A percentile compares a stretch with the other conserved stretches of the same genome.
Conservation (phyloP, 2,329 filamentous ascomycete species). For the Teratosphaeria destructans region DNA sequence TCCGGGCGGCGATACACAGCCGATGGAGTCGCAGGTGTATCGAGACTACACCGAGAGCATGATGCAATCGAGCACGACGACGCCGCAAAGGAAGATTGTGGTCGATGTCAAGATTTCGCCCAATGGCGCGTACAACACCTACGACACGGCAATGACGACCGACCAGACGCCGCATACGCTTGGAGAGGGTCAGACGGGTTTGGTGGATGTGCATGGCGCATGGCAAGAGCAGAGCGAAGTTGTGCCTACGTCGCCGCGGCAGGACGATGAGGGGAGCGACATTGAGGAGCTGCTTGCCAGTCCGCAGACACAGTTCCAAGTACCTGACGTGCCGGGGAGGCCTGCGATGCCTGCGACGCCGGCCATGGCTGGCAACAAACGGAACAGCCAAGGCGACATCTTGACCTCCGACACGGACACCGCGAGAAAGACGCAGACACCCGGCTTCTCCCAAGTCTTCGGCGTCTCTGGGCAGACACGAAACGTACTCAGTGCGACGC, state of each 20-base stretch:
- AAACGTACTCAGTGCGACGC: conserved; percentile 33
- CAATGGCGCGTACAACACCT: conserved; percentile 3
- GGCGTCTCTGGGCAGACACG: conserved; percentile 16
- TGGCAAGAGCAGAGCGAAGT: conserved; percentile 11
- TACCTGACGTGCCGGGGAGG: conserved; percentile 7
- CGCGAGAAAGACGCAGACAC: conserved; percentile 28
- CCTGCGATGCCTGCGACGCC: conserved; percentile 32
- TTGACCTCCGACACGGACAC: conserved; percentile 30
- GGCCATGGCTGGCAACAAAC: conserved; percentile 29
- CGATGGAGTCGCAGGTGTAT: conserved; percentile 37
- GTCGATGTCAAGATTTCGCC: conserved; percentile 2
- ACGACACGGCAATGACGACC: neutral
- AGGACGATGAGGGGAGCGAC: conserved; percentile 3
- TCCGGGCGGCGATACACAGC: conserved; percentile 36
- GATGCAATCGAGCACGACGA: conserved; percentile 5
- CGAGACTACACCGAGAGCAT: conserved; percentile 30
- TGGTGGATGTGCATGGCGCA: conserved; percentile 21
- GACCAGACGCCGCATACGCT: conserved; percentile 11
- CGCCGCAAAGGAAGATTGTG: conserved; percentile 12
- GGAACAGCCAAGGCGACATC: conserved; percentile 29
- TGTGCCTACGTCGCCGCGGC: neutral
- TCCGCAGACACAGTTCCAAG: conserved; percentile 16
- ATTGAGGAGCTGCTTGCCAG: conserved; percentile 17
- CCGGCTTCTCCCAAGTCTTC: conserved; percentile 32
- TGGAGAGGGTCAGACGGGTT: conserved; percentile 20